Evolutionary conservation across 1,139 yeast genomes (phyloP).

Genomic region (Blastobotrys arbuscula): DNA sequence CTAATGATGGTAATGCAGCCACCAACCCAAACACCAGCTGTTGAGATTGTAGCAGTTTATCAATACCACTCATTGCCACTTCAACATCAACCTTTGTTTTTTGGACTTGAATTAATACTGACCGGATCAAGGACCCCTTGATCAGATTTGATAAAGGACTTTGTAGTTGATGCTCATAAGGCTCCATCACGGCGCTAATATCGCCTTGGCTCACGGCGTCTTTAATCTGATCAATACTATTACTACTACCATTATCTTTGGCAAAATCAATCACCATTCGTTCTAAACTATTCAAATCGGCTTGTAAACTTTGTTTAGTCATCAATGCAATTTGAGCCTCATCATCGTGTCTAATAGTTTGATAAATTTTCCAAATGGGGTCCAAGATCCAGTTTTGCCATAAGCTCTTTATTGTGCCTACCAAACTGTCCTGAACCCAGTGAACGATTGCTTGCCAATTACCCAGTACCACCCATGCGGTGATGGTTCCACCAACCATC

Average conservation of each 20-base stretch:
- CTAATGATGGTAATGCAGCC: conserved; percentile 66
- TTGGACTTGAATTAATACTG: conserved; percentile 81
- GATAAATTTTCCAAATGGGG: conserved; percentile 69
- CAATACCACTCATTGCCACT: conserved; percentile 84
- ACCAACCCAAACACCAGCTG: conserved; percentile 88
- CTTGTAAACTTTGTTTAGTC: conserved; percentile 68
- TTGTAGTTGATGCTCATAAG: conserved; percentile 71
- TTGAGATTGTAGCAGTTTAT: conserved; percentile 80
- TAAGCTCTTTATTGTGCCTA: conserved; percentile 62
- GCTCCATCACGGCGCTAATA: conserved; percentile 68
- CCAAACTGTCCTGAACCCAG: conserved; percentile 55
- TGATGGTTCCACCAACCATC: conserved; percentile 16
- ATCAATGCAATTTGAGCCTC: conserved; percentile 66
- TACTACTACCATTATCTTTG: conserved; percentile 34
- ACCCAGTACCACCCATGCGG: conserved; percentile 41
- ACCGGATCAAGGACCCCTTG: conserved; percentile 67
- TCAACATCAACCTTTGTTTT: conserved; percentile 95
- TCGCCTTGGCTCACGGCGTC: conserved; percentile 55
- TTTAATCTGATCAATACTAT: conserved; percentile 23
- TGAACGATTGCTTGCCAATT: conserved; percentile 47
- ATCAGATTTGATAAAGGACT: conserved; percentile 59
- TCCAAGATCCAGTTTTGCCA: conserved; percentile 75
- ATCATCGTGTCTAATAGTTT: conserved; percentile 78
- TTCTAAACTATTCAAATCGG: conserved; percentile 76
- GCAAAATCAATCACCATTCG: conserved; percentile 82